Conservation (phyloP, 2,329 filamentous ascomycete species). For the Alternaria sp. region DNA sequence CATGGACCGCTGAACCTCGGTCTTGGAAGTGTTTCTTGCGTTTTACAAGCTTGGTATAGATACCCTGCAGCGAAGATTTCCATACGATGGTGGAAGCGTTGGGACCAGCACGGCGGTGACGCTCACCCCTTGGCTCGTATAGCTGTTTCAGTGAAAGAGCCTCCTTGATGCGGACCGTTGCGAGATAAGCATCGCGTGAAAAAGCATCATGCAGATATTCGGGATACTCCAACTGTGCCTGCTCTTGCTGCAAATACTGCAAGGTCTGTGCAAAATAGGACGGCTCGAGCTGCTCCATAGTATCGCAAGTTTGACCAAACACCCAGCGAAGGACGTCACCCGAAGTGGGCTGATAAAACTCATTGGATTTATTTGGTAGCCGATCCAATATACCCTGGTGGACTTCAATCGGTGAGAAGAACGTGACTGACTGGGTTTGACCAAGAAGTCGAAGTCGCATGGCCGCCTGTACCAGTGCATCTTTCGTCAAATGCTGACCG, state of each 20-base stretch:
- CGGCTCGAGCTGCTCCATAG: slow-evolving; percentile 64
- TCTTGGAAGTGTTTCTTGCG: slow-evolving; percentile 51
- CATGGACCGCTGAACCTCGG: slow-evolving; percentile 52
- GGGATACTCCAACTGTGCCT: slow-evolving; percentile 55
- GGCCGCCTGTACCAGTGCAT: slow-evolving; percentile 68
- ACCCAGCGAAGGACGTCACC: slow-evolving; percentile 66
- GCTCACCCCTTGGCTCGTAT: slow-evolving; percentile 54
- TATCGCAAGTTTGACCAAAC: slow-evolving; percentile 66
- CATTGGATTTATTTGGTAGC: background rate
- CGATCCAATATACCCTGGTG: slow-evolving; percentile 63
- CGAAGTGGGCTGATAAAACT: slow-evolving; percentile 49
- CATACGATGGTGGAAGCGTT: slow-evolving; percentile 22
- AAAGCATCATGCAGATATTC: slow-evolving; percentile 48
- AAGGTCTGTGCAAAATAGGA: slow-evolving; percentile 66
- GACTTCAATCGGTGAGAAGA: slow-evolving; percentile 65
- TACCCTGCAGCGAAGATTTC: slow-evolving; percentile 29
- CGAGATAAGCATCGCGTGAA: slow-evolving; percentile 50
- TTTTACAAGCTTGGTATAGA: slow-evolving; percentile 46
- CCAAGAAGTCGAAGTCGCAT: slow-evolving; percentile 69
- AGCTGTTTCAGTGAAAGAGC: slow-evolving; percentile 64
- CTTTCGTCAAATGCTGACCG: slow-evolving; percentile 64
- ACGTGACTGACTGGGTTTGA: slow-evolving; percentile 61
- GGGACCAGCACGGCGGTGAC: background rate
- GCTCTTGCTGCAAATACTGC: slow-evolving; percentile 64
- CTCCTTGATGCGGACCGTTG: slow-evolving; percentile 59